Evolutionary conservation across 1,284 basidiomycete genomes (phyloP).

Genomic region (Vanrija sp.): DNA sequence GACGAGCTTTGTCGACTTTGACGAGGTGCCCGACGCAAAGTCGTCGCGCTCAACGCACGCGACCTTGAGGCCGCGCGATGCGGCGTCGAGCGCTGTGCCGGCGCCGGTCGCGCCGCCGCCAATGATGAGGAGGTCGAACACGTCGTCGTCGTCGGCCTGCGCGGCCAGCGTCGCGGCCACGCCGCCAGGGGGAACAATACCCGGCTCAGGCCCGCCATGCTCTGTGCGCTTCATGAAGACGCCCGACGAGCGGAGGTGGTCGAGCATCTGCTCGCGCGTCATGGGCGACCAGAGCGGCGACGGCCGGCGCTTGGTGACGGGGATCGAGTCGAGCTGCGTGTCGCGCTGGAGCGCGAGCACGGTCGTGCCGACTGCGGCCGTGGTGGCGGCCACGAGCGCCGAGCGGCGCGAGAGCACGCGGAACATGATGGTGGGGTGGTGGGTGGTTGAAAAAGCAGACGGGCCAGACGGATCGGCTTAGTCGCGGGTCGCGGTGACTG

Average conservation of each 20-base stretch:
- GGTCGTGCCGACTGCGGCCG: no score
- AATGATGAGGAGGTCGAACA: constrained; percentile 80
- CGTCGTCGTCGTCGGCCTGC: constrained; percentile 52
- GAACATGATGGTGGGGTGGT: constrained; percentile 22
- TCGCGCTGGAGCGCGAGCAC: constrained; percentile 22
- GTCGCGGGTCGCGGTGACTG: neutral
- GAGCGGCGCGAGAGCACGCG: constrained; percentile 23
- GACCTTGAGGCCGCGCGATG: constrained; percentile 83
- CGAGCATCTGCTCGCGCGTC: constrained; percentile 50
- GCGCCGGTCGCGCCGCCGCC: constrained; percentile 90
- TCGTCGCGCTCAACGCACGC: constrained; percentile 92
- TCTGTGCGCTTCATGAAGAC: constrained; percentile 35
- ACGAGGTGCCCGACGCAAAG: constrained; percentile 88
- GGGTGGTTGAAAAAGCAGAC: neutral
- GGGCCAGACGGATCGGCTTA: neutral
- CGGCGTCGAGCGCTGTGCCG: constrained; percentile 91
- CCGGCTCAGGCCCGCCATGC: constrained; percentile 34
- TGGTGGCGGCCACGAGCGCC: constrained; percentile 19
- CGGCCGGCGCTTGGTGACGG: constrained; percentile 41
- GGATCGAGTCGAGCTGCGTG: constrained; percentile 12
- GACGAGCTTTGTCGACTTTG: constrained; percentile 95
- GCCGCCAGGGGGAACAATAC: constrained; percentile 22
- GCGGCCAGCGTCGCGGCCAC: constrained; percentile 24
- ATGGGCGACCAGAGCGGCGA: constrained; percentile 52
- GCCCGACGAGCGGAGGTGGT: constrained; percentile 48